phyloP scores from a whole-genome alignment of 202 grass and related monocot species.

The Cymbopogon flexuosus region DNA sequence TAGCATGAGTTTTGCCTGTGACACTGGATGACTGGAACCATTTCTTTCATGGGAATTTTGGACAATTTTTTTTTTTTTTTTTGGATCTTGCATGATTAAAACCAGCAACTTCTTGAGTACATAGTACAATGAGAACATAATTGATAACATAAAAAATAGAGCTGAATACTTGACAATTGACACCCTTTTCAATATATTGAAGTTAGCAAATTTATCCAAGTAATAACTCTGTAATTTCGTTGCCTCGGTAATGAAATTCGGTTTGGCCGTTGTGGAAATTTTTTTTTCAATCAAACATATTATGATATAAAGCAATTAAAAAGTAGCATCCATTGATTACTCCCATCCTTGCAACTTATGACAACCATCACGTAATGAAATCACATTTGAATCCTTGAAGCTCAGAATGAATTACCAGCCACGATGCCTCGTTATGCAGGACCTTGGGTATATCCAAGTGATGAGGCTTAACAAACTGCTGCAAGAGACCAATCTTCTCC shows the following conservation, averaged over 20 bases:
- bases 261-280: no score
- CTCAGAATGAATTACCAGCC: conserved; percentile 56
- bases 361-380: not conserved
- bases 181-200: not conserved
- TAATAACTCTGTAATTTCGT: not conserved
- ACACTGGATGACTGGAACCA: not conserved
- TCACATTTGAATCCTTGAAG: not conserved
- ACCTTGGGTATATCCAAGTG: conserved; percentile 88
- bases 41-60: not conserved
- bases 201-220: not conserved
- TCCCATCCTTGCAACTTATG: not conserved
- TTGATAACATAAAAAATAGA: not conserved
- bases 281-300: not conserved
- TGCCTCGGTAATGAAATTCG: no score
- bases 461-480: conserved; percentile 74
- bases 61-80: no score
- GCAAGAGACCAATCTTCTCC: conserved; percentile 64
- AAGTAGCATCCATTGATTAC: not conserved
- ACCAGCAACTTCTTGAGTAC: not conserved
- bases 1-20: not conserved
- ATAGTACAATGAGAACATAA: not conserved
- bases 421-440: conserved; percentile 66
- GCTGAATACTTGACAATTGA: not conserved
- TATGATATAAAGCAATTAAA: not conserved
- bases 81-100: not conserved